Evolutionary conservation across 139 green algal species (phyloP), one percentile per base, ranked within the genome.

Genomic region (Pseudopediastrum boryanum): DNA sequence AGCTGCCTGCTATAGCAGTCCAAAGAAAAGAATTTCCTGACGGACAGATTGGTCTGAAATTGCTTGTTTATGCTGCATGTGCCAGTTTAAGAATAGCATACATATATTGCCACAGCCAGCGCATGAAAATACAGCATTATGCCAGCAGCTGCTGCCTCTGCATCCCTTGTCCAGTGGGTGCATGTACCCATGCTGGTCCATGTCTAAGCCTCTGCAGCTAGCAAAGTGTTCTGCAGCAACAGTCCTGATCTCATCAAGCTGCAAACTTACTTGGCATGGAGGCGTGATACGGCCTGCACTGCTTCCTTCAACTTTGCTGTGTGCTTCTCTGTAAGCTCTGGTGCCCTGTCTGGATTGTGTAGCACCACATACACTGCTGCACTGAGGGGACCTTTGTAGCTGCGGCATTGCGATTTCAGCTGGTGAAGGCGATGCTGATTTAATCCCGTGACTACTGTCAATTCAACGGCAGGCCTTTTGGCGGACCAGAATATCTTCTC

Each of bases 291-390:
- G 3, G n/a, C 2, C 1, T 31, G 41, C n/a, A 43, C 58, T 3
- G 67, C 76, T 2, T 50, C 33, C 52, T 38, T 13, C 39, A 78
- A 58, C 23, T 42, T 27, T 1, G 39, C 56, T 27, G 25, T 13
- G 31, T 59, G 64, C 3, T 42, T 29, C 39, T 33, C 4, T 3
- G 67, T 67, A 3, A 75, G 61, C 44, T 75, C 23, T 19, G n/a
- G 1, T 1, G 42, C 61, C 27, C 21, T n/a, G 12, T 44, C 1
- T 8, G 48, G 31, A 35, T 75, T 67, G n/a, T 56, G 10, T 4
- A 85, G 67, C 2, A 68, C 68, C 33, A 85, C 9, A 33, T 83
- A 86, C 43, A 86, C 61, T 29, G 81, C 75, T 0, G 81, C 68
- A 0, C 36, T 58, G 0, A 81, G 69, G 1, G 81, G 81, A 5